Base-by-base conservation (phyloP, 176 grass and related monocot genomes). In the Metroxylon sagu region DNA sequence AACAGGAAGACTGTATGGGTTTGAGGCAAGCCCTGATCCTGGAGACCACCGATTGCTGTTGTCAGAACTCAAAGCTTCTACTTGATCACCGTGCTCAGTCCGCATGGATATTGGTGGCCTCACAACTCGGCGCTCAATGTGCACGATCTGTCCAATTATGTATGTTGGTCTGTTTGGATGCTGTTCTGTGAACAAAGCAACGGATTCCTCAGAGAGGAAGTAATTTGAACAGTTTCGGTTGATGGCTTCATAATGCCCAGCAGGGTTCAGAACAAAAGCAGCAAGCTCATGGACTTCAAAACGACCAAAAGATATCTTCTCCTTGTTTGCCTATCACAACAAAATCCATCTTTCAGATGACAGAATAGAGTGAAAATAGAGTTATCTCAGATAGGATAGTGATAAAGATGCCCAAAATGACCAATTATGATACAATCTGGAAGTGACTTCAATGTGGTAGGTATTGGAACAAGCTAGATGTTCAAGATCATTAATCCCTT, bases 81-180 rank as follows among this genome's bases (percentile, higher is more conserved):
- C 69, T 31, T 74, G 82, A 59, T 71, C 57, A 0, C 14, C 57
- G 0, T 28, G 78, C 16, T 39, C 26, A 16, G 8, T 54, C 18
- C 29, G 12, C 5, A 29, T 5, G 25, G 56, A 56, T n/a, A 48
- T 0, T 3, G 6, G 43, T 29, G 71, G 48, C 55, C 52, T 74
- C 16, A 8, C 65, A 14, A 72, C 18, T 26, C 79, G 72, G 0
- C 74, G 59, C 60, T 98, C 93, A 1, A 98, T 89, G 71, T 98
- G 93, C 61, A 98, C 93, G 5, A 98, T 89, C 77, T 98, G 93
- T 14, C 93, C 93, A 0, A 98, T 83, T 73, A 98, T 92, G 60
- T 85, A 85, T 6, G 68, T 28, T 0, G 88, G 88, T 23, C 69
- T 71, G 0, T 17, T 65, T 5, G 73, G 64, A 68, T 88, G 78